A percentile compares a stretch with the other conserved stretches of the same genome.
These are phyloP conservation scores for Solanum hybrid DNA, from an alignment of 305 asterid genomes.

Conservation along the genomic window DNA sequence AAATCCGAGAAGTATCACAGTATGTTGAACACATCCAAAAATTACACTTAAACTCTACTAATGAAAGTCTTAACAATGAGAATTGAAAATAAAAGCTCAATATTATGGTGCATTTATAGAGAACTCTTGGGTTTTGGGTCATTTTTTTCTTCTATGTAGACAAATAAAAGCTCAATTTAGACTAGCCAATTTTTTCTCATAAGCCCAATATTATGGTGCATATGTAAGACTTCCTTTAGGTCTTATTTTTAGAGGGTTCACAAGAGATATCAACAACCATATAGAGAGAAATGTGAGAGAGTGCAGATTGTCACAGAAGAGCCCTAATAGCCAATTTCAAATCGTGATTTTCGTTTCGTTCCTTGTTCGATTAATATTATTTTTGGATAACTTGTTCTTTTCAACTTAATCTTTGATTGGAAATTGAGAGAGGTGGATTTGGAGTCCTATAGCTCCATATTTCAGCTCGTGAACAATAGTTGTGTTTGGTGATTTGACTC, in stretches of 20 bases:
- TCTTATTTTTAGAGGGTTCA: neutral
- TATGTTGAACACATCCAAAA: neutral
- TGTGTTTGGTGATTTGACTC: neutral
- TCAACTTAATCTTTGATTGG: no score
- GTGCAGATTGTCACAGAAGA: neutral
- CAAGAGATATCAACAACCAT: neutral
- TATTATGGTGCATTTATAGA: neutral
- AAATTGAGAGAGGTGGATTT: no score
- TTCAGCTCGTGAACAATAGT: neutral
- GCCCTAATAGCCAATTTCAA: neutral
- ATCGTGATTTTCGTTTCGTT: neutral
- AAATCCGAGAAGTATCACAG: neutral
- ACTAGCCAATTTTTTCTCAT: neutral
- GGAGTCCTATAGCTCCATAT: neutral
- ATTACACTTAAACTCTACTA: neutral
- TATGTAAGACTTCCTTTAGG: neutral
- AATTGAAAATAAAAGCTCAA: no score
- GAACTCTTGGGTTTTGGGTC: neutral
- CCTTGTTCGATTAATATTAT: neutral
- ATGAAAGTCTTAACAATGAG: neutral
- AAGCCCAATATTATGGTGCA: neutral
- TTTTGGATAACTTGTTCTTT: neutral
- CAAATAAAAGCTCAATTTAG: no score
- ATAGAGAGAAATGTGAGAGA: neutral
- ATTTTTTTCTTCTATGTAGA: no score